phyloP scores from a whole-genome alignment of 164 flowering plant species.

The Vitis rotundifolia region DNA sequence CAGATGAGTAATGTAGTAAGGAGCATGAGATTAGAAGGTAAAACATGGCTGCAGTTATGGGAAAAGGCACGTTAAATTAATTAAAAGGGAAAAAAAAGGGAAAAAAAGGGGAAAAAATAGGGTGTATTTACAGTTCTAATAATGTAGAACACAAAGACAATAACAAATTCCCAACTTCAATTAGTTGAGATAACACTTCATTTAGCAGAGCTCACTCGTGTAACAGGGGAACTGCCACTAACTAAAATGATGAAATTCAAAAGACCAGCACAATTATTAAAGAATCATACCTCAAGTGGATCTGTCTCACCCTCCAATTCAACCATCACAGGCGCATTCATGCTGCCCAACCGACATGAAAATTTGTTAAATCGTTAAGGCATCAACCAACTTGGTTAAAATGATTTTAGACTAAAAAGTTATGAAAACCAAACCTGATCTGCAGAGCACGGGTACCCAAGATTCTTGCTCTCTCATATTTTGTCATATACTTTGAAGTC shows the following conservation, averaged over 20 bases:
- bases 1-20: no score
- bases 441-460: slow-evolving; percentile 50
- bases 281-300: slow-evolving; percentile 44
- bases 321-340: slow-evolving; percentile 64
- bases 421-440: slow-evolving; percentile 27
- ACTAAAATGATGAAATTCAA: not conserved
- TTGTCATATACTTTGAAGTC: slow-evolving; percentile 46
- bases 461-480: slow-evolving; percentile 47
- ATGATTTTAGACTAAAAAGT: not conserved
- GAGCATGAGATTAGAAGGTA: no score
- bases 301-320: slow-evolving; percentile 61
- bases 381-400: not conserved
- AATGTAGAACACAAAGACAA: no score
- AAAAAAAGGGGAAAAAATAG: no score
- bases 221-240: no score
- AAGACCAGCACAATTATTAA: not conserved
- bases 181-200: no score
- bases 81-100: no score
- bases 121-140: no score
- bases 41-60: no score
- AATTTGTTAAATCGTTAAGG: not conserved
- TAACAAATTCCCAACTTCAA: no score
- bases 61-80: no score
- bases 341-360: slow-evolving; percentile 26
- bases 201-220: no score